Evolutionary conservation across 331 rosid genomes (phyloP).

Genomic region (Malus hybrid): DNA sequence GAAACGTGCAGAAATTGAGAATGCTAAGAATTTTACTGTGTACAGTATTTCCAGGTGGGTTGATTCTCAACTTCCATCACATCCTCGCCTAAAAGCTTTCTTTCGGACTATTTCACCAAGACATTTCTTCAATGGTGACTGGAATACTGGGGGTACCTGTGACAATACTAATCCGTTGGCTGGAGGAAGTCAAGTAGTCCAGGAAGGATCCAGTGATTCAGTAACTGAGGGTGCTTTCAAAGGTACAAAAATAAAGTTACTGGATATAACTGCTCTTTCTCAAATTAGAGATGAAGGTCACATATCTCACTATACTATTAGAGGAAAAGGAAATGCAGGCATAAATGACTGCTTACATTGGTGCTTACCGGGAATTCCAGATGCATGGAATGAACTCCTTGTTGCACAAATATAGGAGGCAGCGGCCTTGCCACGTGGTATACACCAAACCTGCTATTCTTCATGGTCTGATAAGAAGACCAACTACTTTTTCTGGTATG

Average conservation of each 20-base stretch:
- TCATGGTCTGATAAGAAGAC: conserved; percentile 30
- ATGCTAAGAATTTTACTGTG: conserved; percentile 72
- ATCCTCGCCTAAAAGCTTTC: conserved; percentile 66
- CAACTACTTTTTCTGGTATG: conserved; percentile 18
- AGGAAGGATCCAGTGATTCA: conserved; percentile 56
- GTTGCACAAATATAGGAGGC: conserved; percentile 62
- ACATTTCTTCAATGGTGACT: conserved; percentile 86
- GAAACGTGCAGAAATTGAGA: conserved; percentile 39
- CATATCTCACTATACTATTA: conserved; percentile 53
- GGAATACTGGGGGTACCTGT: conserved; percentile 88
- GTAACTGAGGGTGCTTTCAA: conserved; percentile 54
- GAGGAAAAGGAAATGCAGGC: conserved; percentile 52
- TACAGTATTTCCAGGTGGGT: conserved; percentile 60
- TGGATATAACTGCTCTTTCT: conserved; percentile 78
- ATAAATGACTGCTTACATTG: conserved; percentile 89
- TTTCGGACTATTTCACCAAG: conserved; percentile 85
- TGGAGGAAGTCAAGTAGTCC: conserved; percentile 51
- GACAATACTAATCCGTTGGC: conserved; percentile 62
- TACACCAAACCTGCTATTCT: conserved; percentile 16
- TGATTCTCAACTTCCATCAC: conserved; percentile 56
- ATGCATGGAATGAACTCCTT: conserved; percentile 91
- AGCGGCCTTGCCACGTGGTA: not conserved
- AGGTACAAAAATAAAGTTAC: conserved; percentile 69
- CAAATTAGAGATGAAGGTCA: conserved; percentile 90
- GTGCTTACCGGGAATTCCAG: conserved; percentile 95